These are phyloP conservation scores for Colletotrichum somersetense DNA, from an alignment of 2,329 filamentous ascomycete genomes.

Conservation along the genomic window DNA sequence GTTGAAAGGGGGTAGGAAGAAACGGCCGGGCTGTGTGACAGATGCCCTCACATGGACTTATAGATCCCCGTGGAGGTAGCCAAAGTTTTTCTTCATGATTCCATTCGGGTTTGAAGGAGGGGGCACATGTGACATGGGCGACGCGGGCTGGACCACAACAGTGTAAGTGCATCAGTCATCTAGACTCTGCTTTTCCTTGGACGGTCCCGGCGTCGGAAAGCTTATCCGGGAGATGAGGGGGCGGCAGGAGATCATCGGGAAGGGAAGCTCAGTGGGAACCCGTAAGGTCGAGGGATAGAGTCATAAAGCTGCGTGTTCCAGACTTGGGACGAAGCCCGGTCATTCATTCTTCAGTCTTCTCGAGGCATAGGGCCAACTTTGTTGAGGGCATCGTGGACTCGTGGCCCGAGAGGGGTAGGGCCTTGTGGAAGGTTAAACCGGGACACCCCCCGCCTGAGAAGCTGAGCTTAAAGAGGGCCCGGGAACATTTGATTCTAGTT, in stretches of 20 bases:
- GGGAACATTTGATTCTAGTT: background rate
- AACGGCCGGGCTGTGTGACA: background rate
- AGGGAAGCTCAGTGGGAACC: background rate
- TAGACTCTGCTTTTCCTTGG: background rate
- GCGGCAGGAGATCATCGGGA: background rate
- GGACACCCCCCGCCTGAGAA: background rate
- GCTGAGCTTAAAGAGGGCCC: background rate
- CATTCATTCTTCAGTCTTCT: background rate
- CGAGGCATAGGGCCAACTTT: background rate
- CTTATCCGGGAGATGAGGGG: slow-evolving; percentile 9
- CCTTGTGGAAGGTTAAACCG: background rate
- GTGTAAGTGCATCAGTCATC: slow-evolving; percentile 1
- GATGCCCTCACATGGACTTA: background rate
- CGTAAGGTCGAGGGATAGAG: background rate
- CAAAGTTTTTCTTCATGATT: slow-evolving; percentile 8
- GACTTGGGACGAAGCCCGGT: background rate
- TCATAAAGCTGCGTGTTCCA: background rate
- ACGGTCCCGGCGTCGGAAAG: slow-evolving; percentile 16
- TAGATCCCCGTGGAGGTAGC: background rate
- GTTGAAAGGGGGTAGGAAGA: no score
- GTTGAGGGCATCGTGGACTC: background rate
- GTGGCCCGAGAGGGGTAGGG: background rate
- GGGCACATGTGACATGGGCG: background rate
- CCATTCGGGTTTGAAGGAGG: background rate
- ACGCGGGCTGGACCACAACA: background rate